Base-by-base conservation (phyloP, 306 rosid genomes). In the Hylodesmum podocarpum region DNA sequence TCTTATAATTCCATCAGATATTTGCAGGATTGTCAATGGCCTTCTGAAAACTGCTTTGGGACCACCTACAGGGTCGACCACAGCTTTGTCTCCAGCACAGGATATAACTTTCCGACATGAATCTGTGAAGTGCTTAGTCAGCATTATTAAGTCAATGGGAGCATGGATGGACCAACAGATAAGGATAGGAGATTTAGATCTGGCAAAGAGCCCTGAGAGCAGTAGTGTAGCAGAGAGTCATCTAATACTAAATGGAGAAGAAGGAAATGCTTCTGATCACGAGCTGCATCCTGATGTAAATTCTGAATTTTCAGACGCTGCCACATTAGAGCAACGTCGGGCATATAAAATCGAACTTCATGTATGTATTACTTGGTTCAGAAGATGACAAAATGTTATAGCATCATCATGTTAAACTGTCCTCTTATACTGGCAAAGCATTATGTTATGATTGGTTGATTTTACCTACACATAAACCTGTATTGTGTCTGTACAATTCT, bases 21-120 rank as follows among this genome's bases (percentile, higher is more conserved):
- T 88, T 90, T 91, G 83, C 99, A 96, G 99, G 99, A 88, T 92
- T 84, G 99, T 96, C 83, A 96, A 91, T 65, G 99, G 99, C 81
- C 99, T 96, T 87, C 83, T 92, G 77, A 96, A 96, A 92, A 92
- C 99, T 83, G 99, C 99, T 64, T 75, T 92, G 81, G 99, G 99
- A 77, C 99, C 99, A 12, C 98, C 99, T 81, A 77, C 99, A 18
- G 99, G 99, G 66, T 91, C 97, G 31, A 87, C 94, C 37, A 86
- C 99, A 61, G 78, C 96, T 50, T 84, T 96, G 86, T 88, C 99
- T 74, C 93, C 97, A 27, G 96, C 87, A 3, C 99, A 96, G 78
- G 99, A 96, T 88, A 76, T 92, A 37, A 92, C 98, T 79, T 92
- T 96, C 82, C 91, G 97, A 66, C 97, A 87, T 84, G 99, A 96